Conservation (phyloP, 176 grass and related monocot genomes). For the Bothriochloa decipiens region DNA sequence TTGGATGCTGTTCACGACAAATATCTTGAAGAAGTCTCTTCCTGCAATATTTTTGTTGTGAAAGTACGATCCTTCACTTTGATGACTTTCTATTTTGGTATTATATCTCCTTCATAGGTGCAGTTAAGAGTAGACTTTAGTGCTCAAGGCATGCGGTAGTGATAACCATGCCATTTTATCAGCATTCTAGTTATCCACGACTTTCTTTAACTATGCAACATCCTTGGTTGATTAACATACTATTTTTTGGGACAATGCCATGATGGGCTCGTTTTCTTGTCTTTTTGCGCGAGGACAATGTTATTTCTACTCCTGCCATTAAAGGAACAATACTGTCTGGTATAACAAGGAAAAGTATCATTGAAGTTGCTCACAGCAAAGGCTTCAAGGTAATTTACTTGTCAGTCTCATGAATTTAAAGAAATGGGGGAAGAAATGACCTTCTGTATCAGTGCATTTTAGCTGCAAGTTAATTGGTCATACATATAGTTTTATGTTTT, state of each 20-base stretch:
- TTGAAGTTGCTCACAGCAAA: conserved; percentile 72
- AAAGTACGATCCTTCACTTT: conserved; percentile 61
- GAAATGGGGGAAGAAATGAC: neutral
- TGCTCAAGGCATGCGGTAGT: neutral
- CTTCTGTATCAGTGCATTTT: neutral
- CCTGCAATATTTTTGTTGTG: conserved; percentile 88
- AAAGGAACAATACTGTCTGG: conserved; percentile 93
- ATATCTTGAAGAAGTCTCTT: conserved; percentile 95
- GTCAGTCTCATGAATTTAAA: neutral
- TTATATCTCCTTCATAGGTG: neutral
- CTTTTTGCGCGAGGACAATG: conserved; percentile 59
- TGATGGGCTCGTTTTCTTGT: neutral
- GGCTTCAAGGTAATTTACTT: conserved; percentile 70
- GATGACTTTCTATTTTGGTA: no score
- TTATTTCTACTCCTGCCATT: conserved; percentile 74
- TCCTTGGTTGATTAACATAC: conserved; percentile 20
- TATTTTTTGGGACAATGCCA: neutral
- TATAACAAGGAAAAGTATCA: conserved; percentile 93
- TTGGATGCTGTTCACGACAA: conserved; percentile 82
- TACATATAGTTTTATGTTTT: conserved; percentile 21
- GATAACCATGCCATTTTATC: neutral
- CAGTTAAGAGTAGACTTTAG: conserved; percentile 25
- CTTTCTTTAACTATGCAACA: neutral
- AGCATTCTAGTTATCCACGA: neutral
- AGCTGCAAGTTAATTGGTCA: neutral